Conservation (phyloP, 768 basidiomycete species). For the Suillus lakei region DNA sequence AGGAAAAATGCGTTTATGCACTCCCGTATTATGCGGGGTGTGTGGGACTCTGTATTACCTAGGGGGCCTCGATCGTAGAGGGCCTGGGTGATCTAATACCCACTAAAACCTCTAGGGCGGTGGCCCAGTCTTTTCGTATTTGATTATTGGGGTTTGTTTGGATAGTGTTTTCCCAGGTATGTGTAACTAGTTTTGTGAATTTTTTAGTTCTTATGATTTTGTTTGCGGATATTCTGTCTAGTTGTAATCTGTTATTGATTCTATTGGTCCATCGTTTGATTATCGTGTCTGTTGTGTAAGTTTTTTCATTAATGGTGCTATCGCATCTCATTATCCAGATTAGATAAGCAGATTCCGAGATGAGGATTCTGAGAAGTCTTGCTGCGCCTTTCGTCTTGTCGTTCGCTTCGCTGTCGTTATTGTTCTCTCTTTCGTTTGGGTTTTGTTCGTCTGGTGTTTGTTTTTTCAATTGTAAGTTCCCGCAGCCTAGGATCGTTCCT, state of each 20-base stretch:
- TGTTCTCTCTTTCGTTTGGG: neutral
- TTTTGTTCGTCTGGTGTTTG: neutral
- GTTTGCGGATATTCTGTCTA: neutral
- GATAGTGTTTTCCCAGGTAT: neutral
- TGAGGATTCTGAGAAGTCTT: neutral
- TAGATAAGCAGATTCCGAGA: neutral
- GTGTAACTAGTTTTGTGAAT: neutral
- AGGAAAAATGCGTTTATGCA: neutral
- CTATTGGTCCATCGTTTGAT: neutral
- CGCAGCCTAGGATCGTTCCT: neutral
- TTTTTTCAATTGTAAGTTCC: neutral
- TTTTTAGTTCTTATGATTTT: neutral
- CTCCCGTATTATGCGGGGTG: neutral
- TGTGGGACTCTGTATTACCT: neutral
- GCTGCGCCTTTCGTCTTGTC: neutral
- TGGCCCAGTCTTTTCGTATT: neutral
- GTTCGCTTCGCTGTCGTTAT: accelerated
- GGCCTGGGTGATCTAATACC: neutral
- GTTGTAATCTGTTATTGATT: neutral
- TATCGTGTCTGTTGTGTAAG: neutral
- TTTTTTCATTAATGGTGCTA: neutral
- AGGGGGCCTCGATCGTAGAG: neutral
- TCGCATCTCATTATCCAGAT: neutral
- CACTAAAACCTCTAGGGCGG: neutral
- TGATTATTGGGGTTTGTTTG: neutral